A percentile compares a stretch with the other conserved stretches of the same genome.
These are phyloP conservation scores for Escallonia rubra DNA, from an alignment of 129 eudicot species.

Conservation along the genomic window DNA sequence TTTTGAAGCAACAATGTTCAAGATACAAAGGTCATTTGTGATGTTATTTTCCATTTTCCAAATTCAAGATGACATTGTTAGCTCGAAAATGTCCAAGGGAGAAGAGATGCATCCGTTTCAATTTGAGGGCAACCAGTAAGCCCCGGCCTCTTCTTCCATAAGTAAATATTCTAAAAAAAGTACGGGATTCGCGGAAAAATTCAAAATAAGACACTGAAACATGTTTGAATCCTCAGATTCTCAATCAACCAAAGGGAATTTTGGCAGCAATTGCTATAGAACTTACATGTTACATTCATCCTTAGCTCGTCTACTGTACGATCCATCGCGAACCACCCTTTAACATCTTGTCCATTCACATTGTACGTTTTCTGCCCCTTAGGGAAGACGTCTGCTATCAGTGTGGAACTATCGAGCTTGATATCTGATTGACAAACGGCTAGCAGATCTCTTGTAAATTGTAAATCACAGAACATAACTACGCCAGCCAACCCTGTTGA, in stretches of 20 bases:
- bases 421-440: constrained; percentile 54
- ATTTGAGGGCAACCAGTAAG: too few species aligned
- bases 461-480: constrained; percentile 64
- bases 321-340: constrained; percentile 77
- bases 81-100: too few species aligned
- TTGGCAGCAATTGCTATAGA: neutral
- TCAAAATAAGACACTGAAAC: neutral
- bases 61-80: neutral
- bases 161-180: too few species aligned
- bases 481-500: constrained; percentile 33
- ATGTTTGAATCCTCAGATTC: neutral
- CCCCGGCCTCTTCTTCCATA: too few species aligned
- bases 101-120: too few species aligned
- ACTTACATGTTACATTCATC: constrained; percentile 55
- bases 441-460: constrained; percentile 55
- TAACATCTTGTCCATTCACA: constrained; percentile 48
- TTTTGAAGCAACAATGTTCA: neutral
- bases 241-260: neutral
- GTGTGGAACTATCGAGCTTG: constrained; percentile 50
- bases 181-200: too few species aligned
- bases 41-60: neutral
- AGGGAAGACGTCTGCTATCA: constrained; percentile 38
- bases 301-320: constrained; percentile 27
- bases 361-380: constrained; percentile 50
- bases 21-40: neutral